Percentiles rank a stretch among this genome's conserved stretches.
These are phyloP conservation scores for Russula sp. DNA, from an alignment of 768 basidiomycete genomes.

Conservation along the genomic window DNA sequence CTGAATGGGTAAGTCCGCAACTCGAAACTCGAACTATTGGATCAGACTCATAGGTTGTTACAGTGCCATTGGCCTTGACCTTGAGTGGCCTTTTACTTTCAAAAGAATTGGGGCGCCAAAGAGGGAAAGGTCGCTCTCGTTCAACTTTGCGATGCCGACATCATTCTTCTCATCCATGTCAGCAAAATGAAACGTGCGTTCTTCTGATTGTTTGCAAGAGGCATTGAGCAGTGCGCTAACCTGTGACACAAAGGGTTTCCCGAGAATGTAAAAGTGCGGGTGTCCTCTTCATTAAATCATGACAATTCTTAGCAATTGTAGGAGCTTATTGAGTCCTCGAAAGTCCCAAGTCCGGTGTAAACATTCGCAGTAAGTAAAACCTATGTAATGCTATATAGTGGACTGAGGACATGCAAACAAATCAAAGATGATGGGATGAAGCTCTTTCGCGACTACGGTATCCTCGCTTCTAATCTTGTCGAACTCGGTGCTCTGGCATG, in stretches of 20 bases:
- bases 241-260: slow-evolving; percentile 42
- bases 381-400: not conserved
- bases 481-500: slow-evolving; percentile 47
- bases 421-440: slow-evolving; percentile 48
- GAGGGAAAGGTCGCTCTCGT: slow-evolving; percentile 45
- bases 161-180: slow-evolving; percentile 49
- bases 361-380: slow-evolving; percentile 45
- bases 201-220: not conserved
- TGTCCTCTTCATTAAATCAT: not conserved
- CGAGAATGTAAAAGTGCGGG: slow-evolving; percentile 40
- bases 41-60: not conserved
- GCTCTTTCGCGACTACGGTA: slow-evolving; percentile 47
- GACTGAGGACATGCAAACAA: not conserved
- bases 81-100: slow-evolving; percentile 47
- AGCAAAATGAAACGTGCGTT: slow-evolving; percentile 47
- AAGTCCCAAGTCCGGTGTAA: slow-evolving; percentile 47
- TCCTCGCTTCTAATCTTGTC: slow-evolving; percentile 43
- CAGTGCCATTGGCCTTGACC: slow-evolving; percentile 51
- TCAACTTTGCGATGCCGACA: slow-evolving; percentile 45
- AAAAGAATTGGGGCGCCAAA: slow-evolving; percentile 31
- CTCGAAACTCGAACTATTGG: not conserved
- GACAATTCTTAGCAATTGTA: slow-evolving; percentile 28
- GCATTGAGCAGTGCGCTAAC: slow-evolving; percentile 5
- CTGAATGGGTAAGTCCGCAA: slow-evolving; percentile 40
- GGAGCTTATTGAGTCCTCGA: slow-evolving; percentile 46